Evolutionary conservation across 495 filamentous ascomycete genomes (phyloP), one percentile per base, ranked within the genome.

Genomic region (Annulohypoxylon stygium): DNA sequence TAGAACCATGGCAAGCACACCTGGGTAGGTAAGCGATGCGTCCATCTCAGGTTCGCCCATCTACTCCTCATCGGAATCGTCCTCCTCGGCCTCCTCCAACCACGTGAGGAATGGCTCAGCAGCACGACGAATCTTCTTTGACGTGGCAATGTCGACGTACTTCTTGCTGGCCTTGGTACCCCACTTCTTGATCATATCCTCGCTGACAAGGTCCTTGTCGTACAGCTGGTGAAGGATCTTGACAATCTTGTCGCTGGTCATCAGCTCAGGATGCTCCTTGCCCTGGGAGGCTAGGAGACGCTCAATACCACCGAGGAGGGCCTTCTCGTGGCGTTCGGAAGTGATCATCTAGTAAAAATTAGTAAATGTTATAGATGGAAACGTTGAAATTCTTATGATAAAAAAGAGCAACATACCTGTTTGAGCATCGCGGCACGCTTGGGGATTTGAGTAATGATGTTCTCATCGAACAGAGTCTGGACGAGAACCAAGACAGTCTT

Each of bases 261-360:
- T 87, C 76, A 97, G 88, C 53, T 94, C 89, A 1, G 93, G 90
- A 76, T 92, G 88, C 37, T 97, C 91, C 75, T 91, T 91, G 80
- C 93, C 89, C 59, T 84, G 83, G 36, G 80, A 69, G 69, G 83
- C 83, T 58, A 98, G 87, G 73, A 98, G 95, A 68, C 95, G 94
- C 83, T 99, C 96, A 37, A 92, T 94, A 67, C 96, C 96, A 76
- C 97, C 97, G n/a, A 99, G 90, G 81, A 99, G 91, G 60, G 96
- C 95, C 88, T 96, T 97, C 85, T 98, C 90, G 80, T 98, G 95
- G 63, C 91, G 90, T 76, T 99, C 96, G 26, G 93, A 93, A 23
- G 90, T 91, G 76, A 97, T 89, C 85, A 98, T 88, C 91, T 91
- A 69, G 55, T 25, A 36, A 14, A 45, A 60, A 74, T 88, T 81